Base-by-base conservation (phyloP, 2,329 filamentous ascomycete genomes). In the Cercospora sesami region DNA sequence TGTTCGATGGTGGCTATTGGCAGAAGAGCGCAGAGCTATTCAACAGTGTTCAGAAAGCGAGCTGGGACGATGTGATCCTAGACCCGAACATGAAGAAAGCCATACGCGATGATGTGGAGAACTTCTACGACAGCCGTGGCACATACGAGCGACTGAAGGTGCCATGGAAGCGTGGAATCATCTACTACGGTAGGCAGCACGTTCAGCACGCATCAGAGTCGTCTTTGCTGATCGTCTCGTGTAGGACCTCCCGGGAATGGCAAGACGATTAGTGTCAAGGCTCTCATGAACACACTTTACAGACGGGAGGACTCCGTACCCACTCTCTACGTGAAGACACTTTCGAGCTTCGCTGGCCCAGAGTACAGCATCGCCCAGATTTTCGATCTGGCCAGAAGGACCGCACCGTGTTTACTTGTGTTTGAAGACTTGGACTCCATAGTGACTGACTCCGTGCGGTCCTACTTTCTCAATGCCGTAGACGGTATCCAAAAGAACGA, bases 361-460 rank as follows among this genome's bases (percentile, higher is more conserved):
- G 87, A 90, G 72, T 82, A 80, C 69, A 78, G 83, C 74, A 84
- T 90, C 65, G 78, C 79, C 23, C 65, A 78, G 18, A 86, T 90
- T 63, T 90, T 90, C 73, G 64, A 68, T 21, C 87, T 86, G 69
- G 90, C 90, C 0, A 81, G 90, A 23, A 81, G 85, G 70, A 84
- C 85, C 68, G 87, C 90, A 0, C 90, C 90, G 0, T 91, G 89
- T 79, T 86, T 90, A 69, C 84, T 92, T 3, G 86, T 92, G 48
- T 90, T 92, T 67, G 90, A 92, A 76, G 90, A 92, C 70, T 83
- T 92, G 5, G 90, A 92, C 75, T 88, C 86, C 8, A 84, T 91
- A 36, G 85, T 92, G 55, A 83, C 83, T 10, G 85, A 89, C 64
- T 71, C 75, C 1, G 86, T 89, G 14, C 83, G 89, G 30, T 87